phyloP scores from a whole-genome alignment of 768 basidiomycete genomes.

The Tulasnella sp. region DNA sequence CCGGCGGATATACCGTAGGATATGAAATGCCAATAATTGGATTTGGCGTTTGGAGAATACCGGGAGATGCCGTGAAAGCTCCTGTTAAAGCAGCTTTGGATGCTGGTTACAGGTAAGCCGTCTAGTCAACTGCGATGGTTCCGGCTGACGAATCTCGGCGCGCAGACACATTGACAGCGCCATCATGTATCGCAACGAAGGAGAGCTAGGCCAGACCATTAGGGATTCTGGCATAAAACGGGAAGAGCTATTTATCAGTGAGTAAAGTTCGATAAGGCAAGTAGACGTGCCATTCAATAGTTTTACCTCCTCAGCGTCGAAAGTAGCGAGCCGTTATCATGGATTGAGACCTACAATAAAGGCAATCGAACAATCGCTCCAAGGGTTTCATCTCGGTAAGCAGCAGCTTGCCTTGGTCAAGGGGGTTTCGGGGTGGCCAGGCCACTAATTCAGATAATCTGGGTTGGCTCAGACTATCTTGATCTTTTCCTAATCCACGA shows the following conservation, averaged over 20 bases:
- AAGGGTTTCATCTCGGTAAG: slow-evolving; percentile 45
- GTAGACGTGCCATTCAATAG: background rate
- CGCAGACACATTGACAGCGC: slow-evolving; percentile 64
- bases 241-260: slow-evolving; percentile 60
- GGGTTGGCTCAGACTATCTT: slow-evolving; percentile 36
- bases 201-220: slow-evolving; percentile 19
- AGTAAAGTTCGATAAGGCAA: slow-evolving; percentile 17
- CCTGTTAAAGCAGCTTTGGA: slow-evolving; percentile 41
- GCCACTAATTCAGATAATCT: background rate
- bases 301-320: slow-evolving; percentile 40
- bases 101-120: slow-evolving; percentile 47
- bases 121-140: too few species aligned
- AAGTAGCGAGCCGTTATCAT: slow-evolving; percentile 44
- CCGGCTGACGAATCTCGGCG: background rate
- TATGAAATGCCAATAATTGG: slow-evolving; percentile 53
- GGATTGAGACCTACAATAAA: slow-evolving; percentile 50
- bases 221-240: slow-evolving; percentile 41
- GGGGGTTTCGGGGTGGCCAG: background rate
- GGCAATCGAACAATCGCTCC: slow-evolving; percentile 50
- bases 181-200: slow-evolving; percentile 42
- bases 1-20: slow-evolving; percentile 27
- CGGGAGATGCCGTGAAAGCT: slow-evolving; percentile 31
- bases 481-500: slow-evolving; percentile 76
- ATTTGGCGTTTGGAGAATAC: slow-evolving; percentile 59
- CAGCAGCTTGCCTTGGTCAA: background rate